phyloP scores from a whole-genome alignment of 306 rosid species.

The Citrullus mucosospermus region DNA sequence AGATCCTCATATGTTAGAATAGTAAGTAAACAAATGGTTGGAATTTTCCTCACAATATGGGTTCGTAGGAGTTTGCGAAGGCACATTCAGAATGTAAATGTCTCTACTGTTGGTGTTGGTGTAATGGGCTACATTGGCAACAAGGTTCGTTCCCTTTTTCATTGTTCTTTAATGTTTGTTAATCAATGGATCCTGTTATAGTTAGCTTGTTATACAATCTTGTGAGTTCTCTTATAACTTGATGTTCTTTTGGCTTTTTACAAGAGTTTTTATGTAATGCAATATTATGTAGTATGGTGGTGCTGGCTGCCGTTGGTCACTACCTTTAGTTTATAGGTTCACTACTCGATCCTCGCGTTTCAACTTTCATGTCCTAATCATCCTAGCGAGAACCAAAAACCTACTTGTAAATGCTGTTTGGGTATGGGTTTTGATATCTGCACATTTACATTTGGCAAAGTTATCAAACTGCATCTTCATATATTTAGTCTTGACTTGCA shows the following conservation, averaged over 20 bases:
- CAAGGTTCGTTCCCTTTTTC: slow-evolving; percentile 48
- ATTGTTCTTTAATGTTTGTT: neutral
- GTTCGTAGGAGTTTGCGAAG: slow-evolving; percentile 76
- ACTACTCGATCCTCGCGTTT: too few relatives aligned
- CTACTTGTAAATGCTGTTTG: too few relatives aligned
- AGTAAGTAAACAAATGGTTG: slow-evolving; percentile 95
- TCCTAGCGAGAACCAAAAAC: too few relatives aligned
- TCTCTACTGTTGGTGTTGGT: slow-evolving; percentile 93
- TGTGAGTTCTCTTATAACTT: neutral
- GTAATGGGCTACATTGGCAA: slow-evolving; percentile 97
- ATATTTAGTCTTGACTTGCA: too few relatives aligned
- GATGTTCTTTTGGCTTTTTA: neutral
- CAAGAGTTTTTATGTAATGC: neutral
- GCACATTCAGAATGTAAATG: slow-evolving; percentile 79
- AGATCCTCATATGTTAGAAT: slow-evolving; percentile 63
- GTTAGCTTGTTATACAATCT: neutral
- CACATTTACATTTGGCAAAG: too few relatives aligned
- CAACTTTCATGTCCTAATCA: too few relatives aligned
- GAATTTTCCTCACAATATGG: slow-evolving; percentile 78
- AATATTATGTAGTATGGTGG: neutral
- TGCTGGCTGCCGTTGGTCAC: too few relatives aligned
- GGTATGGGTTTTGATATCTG: too few relatives aligned
- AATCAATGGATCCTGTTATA: neutral
- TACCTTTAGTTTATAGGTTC: too few relatives aligned
- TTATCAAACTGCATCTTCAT: too few relatives aligned